A percentile compares a stretch with the other conserved stretches of the same genome.
Conservation (phyloP, 805 yeast genomes). For the Yamadazyma scolyti region DNA sequence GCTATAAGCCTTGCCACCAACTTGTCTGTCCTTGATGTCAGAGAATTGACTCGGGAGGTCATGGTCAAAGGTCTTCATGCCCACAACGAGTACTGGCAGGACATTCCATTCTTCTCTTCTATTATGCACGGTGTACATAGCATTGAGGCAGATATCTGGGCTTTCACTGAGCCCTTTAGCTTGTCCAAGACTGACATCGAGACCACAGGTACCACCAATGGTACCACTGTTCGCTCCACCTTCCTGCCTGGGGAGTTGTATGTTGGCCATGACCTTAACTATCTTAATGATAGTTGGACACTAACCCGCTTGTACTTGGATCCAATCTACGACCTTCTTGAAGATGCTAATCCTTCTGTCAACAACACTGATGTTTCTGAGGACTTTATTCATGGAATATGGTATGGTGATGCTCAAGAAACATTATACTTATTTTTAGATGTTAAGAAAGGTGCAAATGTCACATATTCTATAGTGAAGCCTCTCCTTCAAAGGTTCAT, state of each 20-base stretch:
- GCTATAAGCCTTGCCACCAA: constrained; percentile 1
- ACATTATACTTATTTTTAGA: constrained; percentile 66
- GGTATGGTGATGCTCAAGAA: constrained; percentile 41
- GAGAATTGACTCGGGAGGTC: constrained; percentile 32
- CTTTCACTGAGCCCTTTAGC: constrained; percentile 33
- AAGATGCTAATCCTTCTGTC: constrained; percentile 41
- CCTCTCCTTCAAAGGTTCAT: constrained; percentile 46
- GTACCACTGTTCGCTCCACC: constrained; percentile 7
- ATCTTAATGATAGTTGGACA: constrained; percentile 44
- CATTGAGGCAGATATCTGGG: constrained; percentile 67
- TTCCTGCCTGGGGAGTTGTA: constrained; percentile 33
- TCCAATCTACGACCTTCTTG: constrained; percentile 46
- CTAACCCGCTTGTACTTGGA: constrained; percentile 49
- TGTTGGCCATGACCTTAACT: constrained; percentile 58
- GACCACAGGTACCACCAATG: constrained; percentile 16
- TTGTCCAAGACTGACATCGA: constrained; percentile 17
- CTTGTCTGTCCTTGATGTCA: constrained; percentile 11
- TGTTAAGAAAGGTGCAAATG: constrained; percentile 49
- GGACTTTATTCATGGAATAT: constrained; percentile 22
- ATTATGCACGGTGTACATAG: constrained; percentile 52
- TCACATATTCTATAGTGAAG: constrained; percentile 44
- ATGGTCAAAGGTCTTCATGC: constrained; percentile 51
- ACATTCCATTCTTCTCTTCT: constrained; percentile 56
- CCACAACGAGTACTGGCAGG: constrained; percentile 70
- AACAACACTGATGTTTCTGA: constrained; percentile 12